phyloP scores from a whole-genome alignment of 768 basidiomycete species.

The Sporobolomyces phaffii region DNA sequence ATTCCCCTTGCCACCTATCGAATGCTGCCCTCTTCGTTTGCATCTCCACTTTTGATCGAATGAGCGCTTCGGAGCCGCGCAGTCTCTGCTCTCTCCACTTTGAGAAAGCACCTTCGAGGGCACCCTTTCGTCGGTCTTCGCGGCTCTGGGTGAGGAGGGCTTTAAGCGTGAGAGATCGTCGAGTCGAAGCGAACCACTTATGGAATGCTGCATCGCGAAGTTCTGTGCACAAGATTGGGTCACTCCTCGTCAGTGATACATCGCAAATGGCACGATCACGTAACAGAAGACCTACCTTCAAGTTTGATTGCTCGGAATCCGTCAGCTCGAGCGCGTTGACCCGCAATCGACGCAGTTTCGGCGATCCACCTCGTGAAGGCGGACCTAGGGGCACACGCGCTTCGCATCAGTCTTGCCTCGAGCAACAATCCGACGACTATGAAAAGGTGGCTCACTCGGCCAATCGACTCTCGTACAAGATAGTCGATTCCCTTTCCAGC shows the following conservation, averaged over 20 bases:
- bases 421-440: too few species aligned
- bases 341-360: not conserved
- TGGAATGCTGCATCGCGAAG: constrained; percentile 16
- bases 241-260: not conserved
- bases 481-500: constrained; percentile 3
- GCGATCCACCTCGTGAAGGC: constrained; percentile 4
- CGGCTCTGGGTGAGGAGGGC: not conserved
- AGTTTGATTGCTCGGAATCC: constrained; percentile 3
- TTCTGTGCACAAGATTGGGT: not conserved
- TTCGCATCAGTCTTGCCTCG: too few species aligned
- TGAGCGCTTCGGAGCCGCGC: not conserved
- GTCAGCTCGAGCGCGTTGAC: not conserved
- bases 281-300: constrained; percentile 5
- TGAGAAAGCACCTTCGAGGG: not conserved
- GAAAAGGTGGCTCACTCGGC: constrained; percentile 1
- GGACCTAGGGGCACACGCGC: not conserved
- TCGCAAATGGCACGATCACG: too few species aligned
- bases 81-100: too few species aligned
- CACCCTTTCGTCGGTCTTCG: not conserved
- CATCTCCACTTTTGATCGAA: not conserved
- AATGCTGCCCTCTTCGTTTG: not conserved
- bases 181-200: constrained; percentile 1
- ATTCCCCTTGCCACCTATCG: constrained; percentile 1
- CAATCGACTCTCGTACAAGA: constrained; percentile 1
- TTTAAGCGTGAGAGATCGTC: not conserved